Evolutionary conservation across 2,329 filamentous ascomycete genomes (phyloP).

Genomic region (Neoarthrinium moseri): DNA sequence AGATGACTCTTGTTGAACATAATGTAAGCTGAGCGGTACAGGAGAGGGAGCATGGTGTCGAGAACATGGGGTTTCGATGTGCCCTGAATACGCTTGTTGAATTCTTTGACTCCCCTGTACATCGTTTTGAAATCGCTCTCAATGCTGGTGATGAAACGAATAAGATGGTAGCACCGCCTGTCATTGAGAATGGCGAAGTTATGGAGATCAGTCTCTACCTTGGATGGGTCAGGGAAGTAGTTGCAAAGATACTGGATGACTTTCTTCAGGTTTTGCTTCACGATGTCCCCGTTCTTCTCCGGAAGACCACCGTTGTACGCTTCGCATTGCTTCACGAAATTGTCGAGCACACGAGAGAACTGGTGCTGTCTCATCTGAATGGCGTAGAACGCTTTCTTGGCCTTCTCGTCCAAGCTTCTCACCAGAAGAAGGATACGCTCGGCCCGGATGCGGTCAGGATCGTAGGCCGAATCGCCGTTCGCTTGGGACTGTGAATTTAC

Average conservation of each 20-base stretch:
- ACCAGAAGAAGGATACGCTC: slow-evolving; percentile 83
- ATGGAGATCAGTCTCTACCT: slow-evolving; percentile 74
- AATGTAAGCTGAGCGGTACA: slow-evolving; percentile 81
- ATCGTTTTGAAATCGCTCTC: slow-evolving; percentile 93
- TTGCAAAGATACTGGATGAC: slow-evolving; percentile 72
- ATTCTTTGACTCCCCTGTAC: slow-evolving; percentile 84
- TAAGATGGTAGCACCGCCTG: slow-evolving; percentile 82
- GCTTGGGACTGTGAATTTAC: slow-evolving; percentile 54
- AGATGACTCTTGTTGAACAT: slow-evolving; percentile 95
- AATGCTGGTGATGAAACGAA: slow-evolving; percentile 79
- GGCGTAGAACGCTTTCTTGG: slow-evolving; percentile 85
- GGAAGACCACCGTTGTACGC: slow-evolving; percentile 85
- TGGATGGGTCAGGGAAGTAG: slow-evolving; percentile 72
- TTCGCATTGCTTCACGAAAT: slow-evolving; percentile 83
- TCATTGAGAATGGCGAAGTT: slow-evolving; percentile 92
- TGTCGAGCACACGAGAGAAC: slow-evolving; percentile 69
- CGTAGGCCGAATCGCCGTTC: slow-evolving; percentile 45
- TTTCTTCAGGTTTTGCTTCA: slow-evolving; percentile 69
- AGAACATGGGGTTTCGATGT: slow-evolving; percentile 64
- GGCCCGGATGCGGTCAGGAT: slow-evolving; percentile 75
- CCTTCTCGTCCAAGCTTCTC: slow-evolving; percentile 71
- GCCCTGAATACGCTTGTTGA: slow-evolving; percentile 76
- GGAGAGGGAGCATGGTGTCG: slow-evolving; percentile 76
- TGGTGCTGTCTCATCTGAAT: slow-evolving; percentile 77
- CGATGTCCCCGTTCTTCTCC: slow-evolving; percentile 66